Evolutionary conservation across 768 basidiomycete genomes (phyloP).

Genomic region (Calocera viscosa): DNA sequence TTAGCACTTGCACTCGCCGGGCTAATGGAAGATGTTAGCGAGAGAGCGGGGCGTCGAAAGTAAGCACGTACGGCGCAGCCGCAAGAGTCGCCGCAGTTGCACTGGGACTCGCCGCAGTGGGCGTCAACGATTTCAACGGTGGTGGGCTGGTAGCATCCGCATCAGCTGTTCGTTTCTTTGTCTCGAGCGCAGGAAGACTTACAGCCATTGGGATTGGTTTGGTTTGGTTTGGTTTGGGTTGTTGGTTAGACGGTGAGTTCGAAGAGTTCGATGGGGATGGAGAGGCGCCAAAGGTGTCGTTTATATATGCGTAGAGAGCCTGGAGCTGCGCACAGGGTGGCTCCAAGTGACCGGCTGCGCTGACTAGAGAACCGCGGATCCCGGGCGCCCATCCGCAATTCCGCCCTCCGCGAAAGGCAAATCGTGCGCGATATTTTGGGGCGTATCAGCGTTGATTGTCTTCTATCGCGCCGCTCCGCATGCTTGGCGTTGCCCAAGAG

Average conservation of each 20-base stretch:
- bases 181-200: neutral
- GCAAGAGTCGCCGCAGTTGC: constrained; percentile 8
- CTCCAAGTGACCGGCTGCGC: no score
- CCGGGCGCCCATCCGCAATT: neutral
- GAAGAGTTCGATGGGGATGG: neutral
- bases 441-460: neutral
- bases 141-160: neutral
- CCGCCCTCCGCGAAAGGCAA: neutral
- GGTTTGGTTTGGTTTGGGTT: neutral
- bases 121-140: neutral
- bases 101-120: constrained; percentile 7
- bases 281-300: neutral
- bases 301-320: neutral
- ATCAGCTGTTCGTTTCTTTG: neutral
- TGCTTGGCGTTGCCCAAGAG: neutral
- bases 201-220: constrained; percentile 3
- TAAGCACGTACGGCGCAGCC: neutral
- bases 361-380: no score
- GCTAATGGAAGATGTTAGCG: neutral
- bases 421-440: neutral
- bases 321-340: no score
- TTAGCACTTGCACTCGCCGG: constrained; percentile 8
- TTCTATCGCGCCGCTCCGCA: neutral
- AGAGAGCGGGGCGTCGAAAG: neutral
- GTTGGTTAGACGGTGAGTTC: neutral